A percentile compares a stretch with the other conserved stretches of the same genome.
phyloP scores from a whole-genome alignment of 495 filamentous ascomycete genomes.

The Neurospora sp. region DNA sequence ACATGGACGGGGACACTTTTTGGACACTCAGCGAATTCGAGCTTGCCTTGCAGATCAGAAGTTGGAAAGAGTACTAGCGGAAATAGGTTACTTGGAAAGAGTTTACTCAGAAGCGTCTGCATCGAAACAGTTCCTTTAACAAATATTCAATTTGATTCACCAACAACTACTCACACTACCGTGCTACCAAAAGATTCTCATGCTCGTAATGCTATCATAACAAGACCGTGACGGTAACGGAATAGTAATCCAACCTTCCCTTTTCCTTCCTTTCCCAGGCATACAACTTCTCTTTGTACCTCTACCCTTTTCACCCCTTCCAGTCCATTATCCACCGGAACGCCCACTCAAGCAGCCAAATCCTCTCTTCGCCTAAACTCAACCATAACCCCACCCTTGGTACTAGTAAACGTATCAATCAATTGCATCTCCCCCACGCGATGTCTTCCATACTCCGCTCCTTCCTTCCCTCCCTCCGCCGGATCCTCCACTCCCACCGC shows the following conservation, averaged over 20 bases:
- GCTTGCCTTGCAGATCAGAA: neutral
- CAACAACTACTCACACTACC: neutral
- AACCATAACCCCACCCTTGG: conserved; percentile 47
- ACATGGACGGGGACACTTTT: no score
- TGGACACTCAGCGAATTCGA: no score
- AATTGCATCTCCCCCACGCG: conserved; percentile 43
- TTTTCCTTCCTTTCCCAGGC: neutral
- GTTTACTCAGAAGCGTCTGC: neutral
- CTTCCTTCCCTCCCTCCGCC: conserved; percentile 28
- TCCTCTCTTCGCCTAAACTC: conserved; percentile 37
- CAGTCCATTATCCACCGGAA: no score
- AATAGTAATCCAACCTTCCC: neutral
- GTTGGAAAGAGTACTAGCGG: neutral
- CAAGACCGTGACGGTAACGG: neutral
- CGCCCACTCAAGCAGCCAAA: neutral
- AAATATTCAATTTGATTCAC: neutral
- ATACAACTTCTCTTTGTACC: no score
- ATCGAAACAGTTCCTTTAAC: neutral
- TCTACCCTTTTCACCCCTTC: neutral
- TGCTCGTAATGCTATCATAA: neutral
- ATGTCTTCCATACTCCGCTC: conserved; percentile 37
- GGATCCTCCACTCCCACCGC: conserved; percentile 31
- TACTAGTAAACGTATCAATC: conserved; percentile 47
- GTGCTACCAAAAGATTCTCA: neutral
- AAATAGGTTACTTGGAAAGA: neutral